phyloP scores from a whole-genome alignment of 225 moss, liverwort and hornwort species.

The Anthoceros angustus region DNA sequence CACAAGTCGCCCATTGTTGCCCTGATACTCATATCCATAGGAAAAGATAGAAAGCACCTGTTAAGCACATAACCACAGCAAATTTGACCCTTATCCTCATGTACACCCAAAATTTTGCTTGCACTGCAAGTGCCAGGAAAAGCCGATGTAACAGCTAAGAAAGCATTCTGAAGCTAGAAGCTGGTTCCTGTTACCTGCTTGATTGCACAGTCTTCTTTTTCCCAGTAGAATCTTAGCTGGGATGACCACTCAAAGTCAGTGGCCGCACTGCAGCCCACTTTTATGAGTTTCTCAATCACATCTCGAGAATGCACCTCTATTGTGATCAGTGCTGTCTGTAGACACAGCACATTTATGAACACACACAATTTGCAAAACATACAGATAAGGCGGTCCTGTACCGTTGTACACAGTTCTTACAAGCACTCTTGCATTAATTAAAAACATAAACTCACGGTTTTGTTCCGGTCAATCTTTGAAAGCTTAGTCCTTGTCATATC shows the following conservation, averaged over 20 bases:
- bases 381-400: not conserved
- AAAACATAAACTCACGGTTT: slow-evolving; percentile 33
- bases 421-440: too few relatives aligned
- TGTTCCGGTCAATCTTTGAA: slow-evolving; percentile 56
- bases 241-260: slow-evolving; percentile 79
- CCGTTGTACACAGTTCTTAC: too few relatives aligned
- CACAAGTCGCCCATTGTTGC: slow-evolving; percentile 70
- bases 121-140: not conserved
- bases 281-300: slow-evolving; percentile 56
- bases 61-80: not conserved
- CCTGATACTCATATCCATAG: slow-evolving; percentile 71
- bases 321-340: slow-evolving; percentile 73
- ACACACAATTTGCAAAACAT: not conserved
- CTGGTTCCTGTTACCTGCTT: slow-evolving; percentile 34
- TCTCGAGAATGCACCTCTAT: slow-evolving; percentile 82
- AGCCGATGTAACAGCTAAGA: not conserved
- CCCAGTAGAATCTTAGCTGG: slow-evolving; percentile 71
- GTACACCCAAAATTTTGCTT: too few relatives aligned
- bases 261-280: slow-evolving; percentile 54
- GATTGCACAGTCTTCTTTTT: slow-evolving; percentile 47
- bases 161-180: not conserved
- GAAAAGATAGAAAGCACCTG: slow-evolving; percentile 59
- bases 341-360: not conserved
- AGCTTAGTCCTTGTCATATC: slow-evolving; percentile 63
- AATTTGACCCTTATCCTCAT: not conserved